Base-by-base conservation (phyloP, 352 stramenopile genomes). In the Halophytophthora polymorphica region DNA sequence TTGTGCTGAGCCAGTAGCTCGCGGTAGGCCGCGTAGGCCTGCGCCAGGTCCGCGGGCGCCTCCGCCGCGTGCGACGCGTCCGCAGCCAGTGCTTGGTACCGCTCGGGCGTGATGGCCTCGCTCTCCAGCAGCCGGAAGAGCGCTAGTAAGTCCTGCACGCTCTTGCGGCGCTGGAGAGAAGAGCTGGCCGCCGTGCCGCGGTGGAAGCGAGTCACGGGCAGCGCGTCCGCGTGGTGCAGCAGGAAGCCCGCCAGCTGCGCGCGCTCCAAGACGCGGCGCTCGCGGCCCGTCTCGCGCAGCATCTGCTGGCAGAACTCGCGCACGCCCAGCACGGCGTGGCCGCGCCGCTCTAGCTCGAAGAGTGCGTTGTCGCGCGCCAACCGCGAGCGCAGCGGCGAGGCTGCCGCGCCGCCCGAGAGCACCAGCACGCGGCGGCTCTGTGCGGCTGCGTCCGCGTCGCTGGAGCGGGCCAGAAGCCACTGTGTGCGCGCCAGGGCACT, bases 61-160 rank as follows among this genome's bases (percentile, higher is more conserved):
- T 42, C 15, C 6, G 45, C 39, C 55, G 35, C 11, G 51, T 37
- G 19, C 14, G 50, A 7, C n/a, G 70, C 29, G 14, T 39, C 33
- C 6, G 37, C 44, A 36, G 69, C 60, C 50, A 58, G 64, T 28
- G 28, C 35, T 1, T n/a, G 43, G 54, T 88, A 92, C 15, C 66
- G 55, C 2, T 71, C 52, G 0, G 73, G 56, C 2, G 61, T 64
- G 41, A 88, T 60, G 40, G 73, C 77, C 19, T 92, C 64, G 14
- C 53, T 47, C 52, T 93, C 80, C 18, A 95, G 69, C 43, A 85
- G 47, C 42, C 70, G 68, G 53, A 95, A 91, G 58, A 87, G 73
- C 23, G 79, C 72, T 42, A 93, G 48, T 28, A 88, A 60, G 52
- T 95, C 80, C 19, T 64, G 57, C 10, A 83, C 58, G 5, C 55